Evolutionary conservation across 2,329 filamentous ascomycete species (phyloP).

Genomic region (Aspergillus unguis): DNA sequence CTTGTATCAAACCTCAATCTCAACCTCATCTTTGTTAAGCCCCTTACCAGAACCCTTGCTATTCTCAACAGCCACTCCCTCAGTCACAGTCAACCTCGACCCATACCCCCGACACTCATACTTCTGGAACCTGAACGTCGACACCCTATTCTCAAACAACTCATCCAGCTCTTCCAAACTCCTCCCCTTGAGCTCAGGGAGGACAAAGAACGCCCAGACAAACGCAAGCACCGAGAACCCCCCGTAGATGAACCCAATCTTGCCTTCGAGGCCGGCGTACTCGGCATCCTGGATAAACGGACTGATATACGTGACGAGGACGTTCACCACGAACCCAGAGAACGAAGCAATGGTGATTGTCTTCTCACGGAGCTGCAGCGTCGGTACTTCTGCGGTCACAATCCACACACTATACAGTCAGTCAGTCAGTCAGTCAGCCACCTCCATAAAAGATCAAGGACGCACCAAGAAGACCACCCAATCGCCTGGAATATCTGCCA

Average conservation of each 20-base stretch:
- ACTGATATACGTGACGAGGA: slow-evolving; percentile 6
- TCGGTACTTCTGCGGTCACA: background rate
- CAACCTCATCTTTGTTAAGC: background rate
- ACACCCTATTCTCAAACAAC: background rate
- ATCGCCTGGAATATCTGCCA: background rate
- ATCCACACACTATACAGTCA: background rate
- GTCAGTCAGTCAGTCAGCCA: background rate
- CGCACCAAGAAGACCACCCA: background rate
- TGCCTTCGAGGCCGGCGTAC: slow-evolving; percentile 1
- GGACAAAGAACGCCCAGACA: slow-evolving; percentile 2
- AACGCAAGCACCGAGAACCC: slow-evolving; percentile 2
- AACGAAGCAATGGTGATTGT: slow-evolving; percentile 4
- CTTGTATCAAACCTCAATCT: background rate
- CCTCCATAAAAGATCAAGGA: background rate
- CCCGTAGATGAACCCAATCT: slow-evolving; percentile 8
- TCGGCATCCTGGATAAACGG: slow-evolving; percentile 3
- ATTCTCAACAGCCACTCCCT: background rate
- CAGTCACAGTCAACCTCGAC: background rate
- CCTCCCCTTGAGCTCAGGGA: slow-evolving; percentile 7
- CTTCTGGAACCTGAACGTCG: background rate
- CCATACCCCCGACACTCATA: background rate
- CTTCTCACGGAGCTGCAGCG: slow-evolving; percentile 2
- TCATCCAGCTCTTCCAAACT: slow-evolving; percentile 7
- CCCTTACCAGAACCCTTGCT: background rate
- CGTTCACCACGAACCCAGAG: background rate